Conservation (phyloP, 2,329 filamentous ascomycete genomes). For the Fusarium sp. region DNA sequence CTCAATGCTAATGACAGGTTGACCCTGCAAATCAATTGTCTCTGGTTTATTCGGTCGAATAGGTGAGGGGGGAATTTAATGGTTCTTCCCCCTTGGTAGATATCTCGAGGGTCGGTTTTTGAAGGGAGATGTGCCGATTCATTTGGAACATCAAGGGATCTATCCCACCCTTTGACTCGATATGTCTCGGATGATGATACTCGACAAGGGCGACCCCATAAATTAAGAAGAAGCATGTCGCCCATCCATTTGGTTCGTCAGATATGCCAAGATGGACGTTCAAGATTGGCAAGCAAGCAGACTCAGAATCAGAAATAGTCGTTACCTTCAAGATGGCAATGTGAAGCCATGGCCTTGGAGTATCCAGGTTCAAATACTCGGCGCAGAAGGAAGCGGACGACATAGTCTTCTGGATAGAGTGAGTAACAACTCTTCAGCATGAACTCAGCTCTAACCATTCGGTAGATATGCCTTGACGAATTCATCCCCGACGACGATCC, state of each 20-base stretch:
- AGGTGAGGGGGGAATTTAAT: neutral
- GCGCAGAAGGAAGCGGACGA: slow-evolving; percentile 24
- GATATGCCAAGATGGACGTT: slow-evolving; percentile 23
- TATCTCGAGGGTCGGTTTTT: neutral
- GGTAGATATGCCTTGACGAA: slow-evolving; percentile 18
- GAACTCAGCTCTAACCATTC: neutral
- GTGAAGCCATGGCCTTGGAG: slow-evolving; percentile 30
- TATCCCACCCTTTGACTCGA: neutral
- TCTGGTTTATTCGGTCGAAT: neutral
- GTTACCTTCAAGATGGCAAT: slow-evolving; percentile 24
- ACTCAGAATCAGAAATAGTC: slow-evolving; percentile 27
- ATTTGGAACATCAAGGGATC: neutral
- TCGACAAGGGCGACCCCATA: neutral
- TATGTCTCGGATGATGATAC: neutral
- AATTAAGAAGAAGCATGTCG: neutral
- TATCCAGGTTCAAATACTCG: slow-evolving; percentile 33
- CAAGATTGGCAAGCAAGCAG: slow-evolving; percentile 34
- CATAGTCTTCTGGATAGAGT: slow-evolving; percentile 28
- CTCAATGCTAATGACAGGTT: slow-evolving; percentile 14
- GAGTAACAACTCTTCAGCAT: neutral
- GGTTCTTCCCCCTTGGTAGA: neutral
- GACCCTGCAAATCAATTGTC: slow-evolving; percentile 6
- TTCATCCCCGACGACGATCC: slow-evolving; percentile 8
- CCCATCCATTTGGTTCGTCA: neutral
- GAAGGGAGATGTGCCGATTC: neutral